A percentile compares a stretch with the other conserved stretches of the same genome.
These are phyloP conservation scores for Clarireedia hainanense DNA, from an alignment of 2,329 filamentous ascomycete species.

Conservation along the genomic window DNA sequence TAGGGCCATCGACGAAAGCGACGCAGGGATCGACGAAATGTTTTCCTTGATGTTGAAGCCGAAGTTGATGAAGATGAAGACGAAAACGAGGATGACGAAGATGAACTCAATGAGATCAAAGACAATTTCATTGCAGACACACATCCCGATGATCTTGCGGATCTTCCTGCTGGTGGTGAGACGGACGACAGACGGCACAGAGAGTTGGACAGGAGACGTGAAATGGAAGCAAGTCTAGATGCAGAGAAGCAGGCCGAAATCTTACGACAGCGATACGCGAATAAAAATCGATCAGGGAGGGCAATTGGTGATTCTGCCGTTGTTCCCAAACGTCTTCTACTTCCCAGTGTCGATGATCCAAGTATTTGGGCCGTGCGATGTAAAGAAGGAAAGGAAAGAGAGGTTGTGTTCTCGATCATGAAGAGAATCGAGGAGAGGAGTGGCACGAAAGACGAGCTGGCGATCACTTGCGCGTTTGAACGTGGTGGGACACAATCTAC, in stretches of 20 bases:
- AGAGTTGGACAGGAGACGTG: constrained; percentile 86
- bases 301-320: constrained; percentile 63
- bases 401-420: constrained; percentile 80
- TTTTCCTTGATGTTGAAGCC: constrained; percentile 96
- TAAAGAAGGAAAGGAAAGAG: constrained; percentile 90
- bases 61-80: constrained; percentile 94
- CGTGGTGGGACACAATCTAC: constrained; percentile 66
- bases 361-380: constrained; percentile 92
- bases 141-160: constrained; percentile 82
- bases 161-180: constrained; percentile 63
- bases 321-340: constrained; percentile 75
- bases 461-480: constrained; percentile 87
- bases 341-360: constrained; percentile 90
- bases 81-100: constrained; percentile 79
- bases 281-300: constrained; percentile 63
- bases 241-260: constrained; percentile 88
- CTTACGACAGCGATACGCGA: constrained; percentile 80
- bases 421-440: constrained; percentile 78
- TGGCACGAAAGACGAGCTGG: constrained; percentile 70
- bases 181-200: constrained; percentile 88
- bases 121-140: constrained; percentile 83
- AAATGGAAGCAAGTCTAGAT: constrained; percentile 80
- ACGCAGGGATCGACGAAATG: constrained; percentile 63
- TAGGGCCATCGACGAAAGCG: constrained; percentile 73
- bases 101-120: constrained; percentile 69